Evolutionary conservation across 768 basidiomycete species (phyloP), one percentile per base, ranked within the genome.

Genomic region (Rickenella mellea): DNA sequence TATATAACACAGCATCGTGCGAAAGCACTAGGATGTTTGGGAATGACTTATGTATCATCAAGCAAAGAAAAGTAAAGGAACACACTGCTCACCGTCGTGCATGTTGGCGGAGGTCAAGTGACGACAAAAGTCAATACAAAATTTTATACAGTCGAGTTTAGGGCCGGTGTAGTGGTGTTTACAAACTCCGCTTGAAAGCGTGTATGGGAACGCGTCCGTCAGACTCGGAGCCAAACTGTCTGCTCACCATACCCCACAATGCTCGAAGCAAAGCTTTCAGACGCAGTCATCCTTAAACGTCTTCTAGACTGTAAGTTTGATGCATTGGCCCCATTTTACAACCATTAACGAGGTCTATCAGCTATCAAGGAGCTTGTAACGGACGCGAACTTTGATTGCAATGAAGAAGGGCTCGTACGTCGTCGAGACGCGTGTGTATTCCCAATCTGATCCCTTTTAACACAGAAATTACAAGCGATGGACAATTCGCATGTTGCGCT

Each of bases 401-500:
- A 80, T 47, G 94, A 99, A 50, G 90, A 93, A 50, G 96, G 93
- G 26, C 83, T 99, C 52, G 81, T 83, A 48, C 47, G 79, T 70
- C 0, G 26, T 26, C 22, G 10, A 8, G 7, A 21, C 32, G 12
- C 17, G 9, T 44, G 17, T 2, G 27, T 20, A 11, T 27, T 12
- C 22, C 15, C 17, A 28, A 20, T 12, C 33, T 32, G 12, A 12
- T 19, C 21, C 25, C 7, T 7, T 12, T 1, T 19, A 17, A n/a
- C 40, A 4, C 47, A 81, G 80, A 78, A 78, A 42, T 75, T 99
- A 4, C 94, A 98, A 69, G 96, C 94, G 3, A 99, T 98, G 94
- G 96, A 98, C 69, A 98, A 97, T 73, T 96, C 94, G 2, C 94
- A 98, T 63, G 94, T 99, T 55, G 96, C 94, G 1, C 85, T 98